Evolutionary conservation across 768 basidiomycete species (phyloP).

Genomic region (Collybia nuda): DNA sequence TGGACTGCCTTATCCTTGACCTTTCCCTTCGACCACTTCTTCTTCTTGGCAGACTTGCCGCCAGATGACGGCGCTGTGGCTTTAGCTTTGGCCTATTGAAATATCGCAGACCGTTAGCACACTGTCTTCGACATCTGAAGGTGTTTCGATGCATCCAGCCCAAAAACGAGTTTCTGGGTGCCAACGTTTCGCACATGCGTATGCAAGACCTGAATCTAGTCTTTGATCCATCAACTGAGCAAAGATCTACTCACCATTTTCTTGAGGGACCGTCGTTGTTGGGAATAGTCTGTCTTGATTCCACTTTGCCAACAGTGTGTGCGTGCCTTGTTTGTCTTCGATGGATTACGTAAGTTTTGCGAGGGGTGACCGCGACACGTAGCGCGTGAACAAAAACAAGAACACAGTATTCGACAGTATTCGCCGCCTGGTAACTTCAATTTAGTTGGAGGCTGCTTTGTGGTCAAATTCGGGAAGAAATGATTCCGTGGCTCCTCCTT

Average conservation of each 20-base stretch:
- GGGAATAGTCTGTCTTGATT: constrained; percentile 22
- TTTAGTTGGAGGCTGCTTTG: neutral
- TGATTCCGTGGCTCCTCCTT: constrained; percentile 54
- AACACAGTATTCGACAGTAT: constrained; percentile 2
- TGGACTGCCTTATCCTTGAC: constrained; percentile 99
- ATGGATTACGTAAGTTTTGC: constrained; percentile 2
- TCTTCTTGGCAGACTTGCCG: constrained; percentile 95
- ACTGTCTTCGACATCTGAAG: constrained; percentile 29
- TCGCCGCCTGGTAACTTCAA: too few species aligned
- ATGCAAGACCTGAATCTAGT: neutral
- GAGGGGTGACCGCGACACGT: constrained; percentile 33
- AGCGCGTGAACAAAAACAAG: constrained; percentile 15
- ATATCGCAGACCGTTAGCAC: constrained; percentile 19
- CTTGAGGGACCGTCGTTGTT: constrained; percentile 41
- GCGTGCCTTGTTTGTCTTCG: constrained; percentile 41
- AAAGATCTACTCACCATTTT: constrained; percentile 39
- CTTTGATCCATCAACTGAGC: constrained; percentile 5
- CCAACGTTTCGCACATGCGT: neutral
- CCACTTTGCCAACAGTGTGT: constrained; percentile 15
- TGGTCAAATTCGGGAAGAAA: constrained; percentile 18
- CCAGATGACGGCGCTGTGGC: constrained; percentile 71
- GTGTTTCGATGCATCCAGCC: constrained; percentile 37
- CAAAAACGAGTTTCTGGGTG: neutral
- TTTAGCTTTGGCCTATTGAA: constrained; percentile 68
- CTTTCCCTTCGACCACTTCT: constrained; percentile 99